Evolutionary conservation across 1,284 basidiomycete species (phyloP).

Genomic region (Trametes polyzona): DNA sequence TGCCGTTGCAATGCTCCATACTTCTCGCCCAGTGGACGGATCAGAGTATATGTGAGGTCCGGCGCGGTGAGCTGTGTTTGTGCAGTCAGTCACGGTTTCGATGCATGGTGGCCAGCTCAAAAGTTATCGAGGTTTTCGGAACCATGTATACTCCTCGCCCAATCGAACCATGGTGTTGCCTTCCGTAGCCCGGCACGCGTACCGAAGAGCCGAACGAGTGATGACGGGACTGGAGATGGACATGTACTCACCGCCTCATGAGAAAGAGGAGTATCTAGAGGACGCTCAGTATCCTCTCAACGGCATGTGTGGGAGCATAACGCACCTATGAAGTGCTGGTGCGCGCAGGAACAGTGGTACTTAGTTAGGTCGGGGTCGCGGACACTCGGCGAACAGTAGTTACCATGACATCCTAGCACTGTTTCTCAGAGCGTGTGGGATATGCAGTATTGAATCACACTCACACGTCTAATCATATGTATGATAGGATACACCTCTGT

Average conservation of each 20-base stretch:
- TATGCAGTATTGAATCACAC: slow-evolving; percentile 25
- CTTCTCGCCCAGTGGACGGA: slow-evolving; percentile 76
- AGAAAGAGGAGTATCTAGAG: slow-evolving; percentile 72
- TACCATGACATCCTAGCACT: slow-evolving; percentile 61
- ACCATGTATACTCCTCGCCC: too few species aligned
- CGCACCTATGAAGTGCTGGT: slow-evolving; percentile 67
- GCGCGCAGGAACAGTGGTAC: background rate
- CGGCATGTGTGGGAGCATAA: background rate
- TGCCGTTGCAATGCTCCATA: slow-evolving; percentile 64
- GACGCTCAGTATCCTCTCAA: background rate
- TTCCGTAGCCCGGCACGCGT: background rate
- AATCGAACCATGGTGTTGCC: too few species aligned
- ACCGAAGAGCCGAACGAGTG: background rate
- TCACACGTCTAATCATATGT: slow-evolving; percentile 65
- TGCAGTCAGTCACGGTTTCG: background rate
- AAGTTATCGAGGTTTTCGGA: too few species aligned
- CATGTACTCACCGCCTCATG: slow-evolving; percentile 63
- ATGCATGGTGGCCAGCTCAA: background rate
- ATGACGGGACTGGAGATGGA: background rate
- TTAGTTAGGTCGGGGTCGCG: background rate
- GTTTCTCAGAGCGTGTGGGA: too few species aligned
- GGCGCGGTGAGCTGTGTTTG: slow-evolving; percentile 68
- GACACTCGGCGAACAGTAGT: too few species aligned
- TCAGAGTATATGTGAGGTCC: slow-evolving; percentile 86
- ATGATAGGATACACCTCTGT: slow-evolving; percentile 76